Evolutionary conservation across 1,139 yeast species (phyloP), one percentile per base, ranked within the genome.

Genomic region (Zhuliangozyma parablackwelliae): DNA sequence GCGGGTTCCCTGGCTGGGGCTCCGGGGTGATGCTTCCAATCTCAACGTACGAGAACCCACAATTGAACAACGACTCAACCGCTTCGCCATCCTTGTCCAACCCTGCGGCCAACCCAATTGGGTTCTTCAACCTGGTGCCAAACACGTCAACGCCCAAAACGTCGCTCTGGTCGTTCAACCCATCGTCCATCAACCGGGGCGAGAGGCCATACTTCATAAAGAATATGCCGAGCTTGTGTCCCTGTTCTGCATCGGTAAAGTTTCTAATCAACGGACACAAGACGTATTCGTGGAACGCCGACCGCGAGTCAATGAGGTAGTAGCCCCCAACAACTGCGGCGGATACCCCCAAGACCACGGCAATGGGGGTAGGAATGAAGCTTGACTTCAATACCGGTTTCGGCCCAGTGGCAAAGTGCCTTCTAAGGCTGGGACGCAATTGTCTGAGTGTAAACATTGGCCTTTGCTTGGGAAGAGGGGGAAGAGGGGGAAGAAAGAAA

Each of bases 51-150:
- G 92, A 79, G 52, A 90, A 90, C 2, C 98, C 98, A 39, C 76
- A 57, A 48, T 80, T 74, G 51, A 82, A 81, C 42, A 90, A 69
- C 0, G 90, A 66, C 49, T 90, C 97, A 49, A 92, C 80, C n/a
- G 89, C 96, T 54, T 88, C 95, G 36, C 89, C 98, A 51, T 90
- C 85, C 61, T 90, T 90, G 59, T 90, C 98, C 46, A 90, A 74
- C 10, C 98, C 98, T 26, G 98, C 97, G 34, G 97, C 97, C 50
- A 90, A 72, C 7, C 97, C 97, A 40, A 90, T 68, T 16, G 97
- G 97, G 39, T 82, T 82, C 25, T 74, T 69, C 53, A 90, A 63
- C 36, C 67, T 72, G 26, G 61, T 62, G 6, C 88, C 89, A 56
- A 85, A 84, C 1, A 81, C 83, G 31, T 73, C 57, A 11, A 82